Evolutionary conservation across 805 yeast genomes (phyloP), one percentile per base, ranked within the genome.

Genomic region (Schwanniomyces polymorphus): DNA sequence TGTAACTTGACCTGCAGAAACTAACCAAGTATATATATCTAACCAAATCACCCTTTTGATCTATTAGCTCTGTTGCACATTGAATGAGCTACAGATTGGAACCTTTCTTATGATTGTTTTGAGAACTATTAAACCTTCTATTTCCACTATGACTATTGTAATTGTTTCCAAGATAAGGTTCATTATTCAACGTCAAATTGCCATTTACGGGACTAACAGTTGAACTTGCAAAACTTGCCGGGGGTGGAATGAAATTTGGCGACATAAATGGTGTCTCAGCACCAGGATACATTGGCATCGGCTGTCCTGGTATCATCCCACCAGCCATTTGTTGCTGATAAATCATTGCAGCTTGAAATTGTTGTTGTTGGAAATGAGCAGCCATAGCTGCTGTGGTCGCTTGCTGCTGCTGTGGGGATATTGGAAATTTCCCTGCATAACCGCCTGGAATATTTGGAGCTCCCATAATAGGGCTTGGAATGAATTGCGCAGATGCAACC

Each of bases 291-390:
- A 69, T 62, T 8, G 61, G 61, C 41, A 68, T 52, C 7, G 64
- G 73, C 41, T 64, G 69, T 3, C 68, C 69, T 12, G 67, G 67
- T 2, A 72, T 67, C 21, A 62, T 53, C 9, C 63, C 65, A 1
- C 59, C 64, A 12, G 60, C 65, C 35, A 60, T 55, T 41, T 55
- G 61, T 48, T 60, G 67, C 48, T 67, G 74, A 44, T 70, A 72
- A 47, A 67, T 67, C 59, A 67, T 56, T 72, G 69, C 67, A 14
- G 74, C 72, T 11, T 68, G 69, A 29, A 62, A 70, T 51, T 59
- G 56, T 48, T 65, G 70, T 43, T 71, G 75, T 45, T 67, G 72
- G 49, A 61, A 64, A 37, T 64, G 68, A 2, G 65, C 65, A 10
- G 67, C 70, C 62, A 65, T 61, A 26, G 63, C 60, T 11, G 64